Conservation (phyloP, 805 yeast species). For the Saccharomycopsis sp. region DNA sequence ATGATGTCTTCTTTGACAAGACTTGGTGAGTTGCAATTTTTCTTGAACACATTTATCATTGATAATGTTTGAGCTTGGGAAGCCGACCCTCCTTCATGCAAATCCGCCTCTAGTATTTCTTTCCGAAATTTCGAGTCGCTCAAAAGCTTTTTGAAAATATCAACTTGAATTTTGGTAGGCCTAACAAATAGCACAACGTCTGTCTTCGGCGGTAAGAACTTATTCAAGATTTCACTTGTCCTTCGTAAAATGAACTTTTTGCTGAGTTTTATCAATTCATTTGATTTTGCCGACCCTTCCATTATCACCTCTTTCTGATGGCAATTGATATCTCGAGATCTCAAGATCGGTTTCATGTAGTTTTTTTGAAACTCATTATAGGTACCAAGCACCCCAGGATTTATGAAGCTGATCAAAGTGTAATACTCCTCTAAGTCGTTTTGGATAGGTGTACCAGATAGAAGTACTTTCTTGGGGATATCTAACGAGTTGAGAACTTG, state of each 20-base stretch:
- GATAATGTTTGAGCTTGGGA: conserved; percentile 43
- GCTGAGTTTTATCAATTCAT: conserved; percentile 57
- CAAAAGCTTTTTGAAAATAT: conserved; percentile 44
- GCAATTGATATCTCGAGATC: conserved; percentile 56
- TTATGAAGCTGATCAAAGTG: conserved; percentile 71
- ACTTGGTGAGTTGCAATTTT: conserved; percentile 76
- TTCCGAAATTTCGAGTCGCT: conserved; percentile 31
- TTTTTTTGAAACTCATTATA: conserved; percentile 48
- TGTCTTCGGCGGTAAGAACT: conserved; percentile 62
- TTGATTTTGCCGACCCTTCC: conserved; percentile 52
- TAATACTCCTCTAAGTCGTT: conserved; percentile 81
- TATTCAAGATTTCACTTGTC: conserved; percentile 46
- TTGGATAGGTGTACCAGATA: conserved; percentile 91
- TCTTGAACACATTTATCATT: conserved; percentile 65
- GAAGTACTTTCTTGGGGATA: conserved; percentile 47
- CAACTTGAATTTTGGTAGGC: conserved; percentile 57
- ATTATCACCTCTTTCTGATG: conserved; percentile 38
- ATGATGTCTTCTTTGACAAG: conserved; percentile 26
- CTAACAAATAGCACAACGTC: conserved; percentile 72
- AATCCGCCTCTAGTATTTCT: conserved; percentile 25
- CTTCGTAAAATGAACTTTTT: conserved; percentile 63
- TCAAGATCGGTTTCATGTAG: conserved; percentile 61
- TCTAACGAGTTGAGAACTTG: conserved; percentile 50
- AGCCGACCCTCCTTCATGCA: conserved; percentile 25
- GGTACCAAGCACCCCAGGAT: conserved; percentile 73